Base-by-base conservation (phyloP, 352 stramenopile genomes). In the Pythium myriotylum region DNA sequence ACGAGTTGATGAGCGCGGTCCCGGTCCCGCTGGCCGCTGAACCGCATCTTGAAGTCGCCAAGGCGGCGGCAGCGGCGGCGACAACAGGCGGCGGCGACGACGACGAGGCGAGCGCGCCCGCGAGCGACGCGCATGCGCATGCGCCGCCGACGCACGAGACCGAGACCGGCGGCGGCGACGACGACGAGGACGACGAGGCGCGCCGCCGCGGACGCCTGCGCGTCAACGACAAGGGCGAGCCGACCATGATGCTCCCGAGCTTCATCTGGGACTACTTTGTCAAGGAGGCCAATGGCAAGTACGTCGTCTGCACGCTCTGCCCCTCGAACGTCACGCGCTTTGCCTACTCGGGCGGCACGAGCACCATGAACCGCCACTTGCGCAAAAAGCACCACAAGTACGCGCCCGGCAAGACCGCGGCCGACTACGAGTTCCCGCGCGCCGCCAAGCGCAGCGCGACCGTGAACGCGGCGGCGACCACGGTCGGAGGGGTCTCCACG, bases 231-330 rank as follows among this genome's bases (percentile, higher is more conserved):
- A 89, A 89, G 66, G 65, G 66, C 59, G 80, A 89, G 54, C 62
- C 79, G 29, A 68, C 70, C 12, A 86, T 89, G 76, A 82, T 78
- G 58, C 72, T 92, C 24, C 83, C 84, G 26, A 86, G 73, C 50
- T 93, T 91, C 70, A 93, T 93, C 51, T 93, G 84, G 84, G 81
- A 93, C 71, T 91, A 89, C 60, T 93, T 93, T 60, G 68, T 90
- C 50, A 91, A 91, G 55, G 81, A 90, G 56, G 63, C 70, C 35
- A 88, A 74, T 23, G 81, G 80, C 48, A 93, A 93, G 67, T 93
- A 78, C 58, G 82, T 93, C 16, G 73, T 91, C 16, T 93, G 84
- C 63, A 89, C 81, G 42, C 59, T 91, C 19, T 93, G 84, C 32
- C 77, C 84, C 7, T 69, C 75, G 20, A 79, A 86, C 57, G 73